A percentile compares a stretch with the other conserved stretches of the same genome.
phyloP scores from a whole-genome alignment of 148 eudicot species.

The Nepenthes gracilis region DNA sequence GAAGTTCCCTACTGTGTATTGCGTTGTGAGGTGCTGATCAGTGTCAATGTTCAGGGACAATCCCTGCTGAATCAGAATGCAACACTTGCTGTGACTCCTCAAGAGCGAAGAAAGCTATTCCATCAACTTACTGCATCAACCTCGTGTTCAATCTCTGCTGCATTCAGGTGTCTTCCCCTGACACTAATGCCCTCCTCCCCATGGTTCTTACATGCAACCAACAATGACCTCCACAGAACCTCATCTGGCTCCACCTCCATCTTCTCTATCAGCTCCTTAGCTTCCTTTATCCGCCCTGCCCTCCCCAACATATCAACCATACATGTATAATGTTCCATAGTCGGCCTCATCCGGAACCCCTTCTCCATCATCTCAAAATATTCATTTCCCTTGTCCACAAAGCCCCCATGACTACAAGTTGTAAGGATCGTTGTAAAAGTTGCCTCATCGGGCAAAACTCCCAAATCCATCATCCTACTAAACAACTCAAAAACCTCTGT shows the following conservation, averaged over 20 bases:
- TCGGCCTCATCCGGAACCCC: conserved; percentile 22
- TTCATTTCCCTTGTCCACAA: conserved; percentile 30
- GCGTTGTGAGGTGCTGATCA: too few relatives aligned
- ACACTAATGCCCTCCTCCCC: conserved; percentile 17
- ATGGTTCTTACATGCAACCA: conserved; percentile 32
- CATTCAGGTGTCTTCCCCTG: conserved; percentile 2
- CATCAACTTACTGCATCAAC: too few relatives aligned
- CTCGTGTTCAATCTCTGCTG: too few relatives aligned
- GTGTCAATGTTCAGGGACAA: too few relatives aligned
- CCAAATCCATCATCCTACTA: conserved; percentile 22
- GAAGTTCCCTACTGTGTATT: too few relatives aligned
- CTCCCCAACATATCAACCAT: conserved; percentile 58
- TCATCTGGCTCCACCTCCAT: conserved; percentile 46
- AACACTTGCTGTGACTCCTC: too few relatives aligned
- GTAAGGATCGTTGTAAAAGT: conserved; percentile 29
- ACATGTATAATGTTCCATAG: conserved; percentile 49
- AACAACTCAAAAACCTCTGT: conserved; percentile 31
- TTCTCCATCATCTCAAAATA: conserved; percentile 39
- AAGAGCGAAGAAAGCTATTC: too few relatives aligned
- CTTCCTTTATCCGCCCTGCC: conserved; percentile 37
- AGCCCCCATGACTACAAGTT: conserved; percentile 46
- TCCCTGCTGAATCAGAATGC: too few relatives aligned
- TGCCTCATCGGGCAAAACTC: conserved; percentile 27
- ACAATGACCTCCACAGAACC: conserved; percentile 35
- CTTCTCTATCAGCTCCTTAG: conserved; percentile 22